Percentiles rank a stretch among this genome's conserved stretches.
phyloP scores from a whole-genome alignment of 116 monocot species.

The Cymodocea nodosa region DNA sequence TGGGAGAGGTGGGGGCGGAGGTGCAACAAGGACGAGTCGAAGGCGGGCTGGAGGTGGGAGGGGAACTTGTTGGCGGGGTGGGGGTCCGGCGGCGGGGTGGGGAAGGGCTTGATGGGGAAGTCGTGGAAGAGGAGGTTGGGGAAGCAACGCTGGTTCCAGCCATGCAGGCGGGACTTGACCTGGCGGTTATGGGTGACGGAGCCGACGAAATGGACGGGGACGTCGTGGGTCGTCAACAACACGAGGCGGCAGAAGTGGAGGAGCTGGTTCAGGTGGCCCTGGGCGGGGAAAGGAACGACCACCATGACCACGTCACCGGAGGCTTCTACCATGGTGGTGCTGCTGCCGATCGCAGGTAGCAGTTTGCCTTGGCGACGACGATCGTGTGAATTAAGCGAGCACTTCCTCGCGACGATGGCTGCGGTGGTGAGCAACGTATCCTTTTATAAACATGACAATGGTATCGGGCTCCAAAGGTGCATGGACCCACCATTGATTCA shows the following conservation, averaged over 20 bases:
- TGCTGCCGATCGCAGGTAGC: too few species aligned
- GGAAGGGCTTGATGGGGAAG: constrained; percentile 26
- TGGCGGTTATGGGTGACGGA: constrained; percentile 50
- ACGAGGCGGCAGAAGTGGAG: constrained; percentile 53
- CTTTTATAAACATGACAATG: too few species aligned
- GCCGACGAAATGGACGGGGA: constrained; percentile 45
- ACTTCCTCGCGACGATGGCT: too few species aligned
- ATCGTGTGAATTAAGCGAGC: too few species aligned
- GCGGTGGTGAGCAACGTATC: too few species aligned
- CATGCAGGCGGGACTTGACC: constrained; percentile 22
- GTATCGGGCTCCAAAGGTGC: too few species aligned
- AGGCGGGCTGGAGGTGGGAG: constrained; percentile 49
- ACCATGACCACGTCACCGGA: constrained; percentile 19
- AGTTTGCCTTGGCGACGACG: too few species aligned
- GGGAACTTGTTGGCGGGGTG: constrained; percentile 34
- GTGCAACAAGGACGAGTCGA: constrained; percentile 14
- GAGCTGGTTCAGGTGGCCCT: constrained; percentile 70
- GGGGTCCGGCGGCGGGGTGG: constrained; percentile 32
- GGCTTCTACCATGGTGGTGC: background rate
- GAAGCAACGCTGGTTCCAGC: constrained; percentile 9
- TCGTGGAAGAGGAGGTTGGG: constrained; percentile 37
- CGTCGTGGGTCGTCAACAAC: constrained; percentile 8
- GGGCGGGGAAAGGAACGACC: constrained; percentile 47
- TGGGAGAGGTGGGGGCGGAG: constrained; percentile 14
- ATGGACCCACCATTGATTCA: too few species aligned